Percentiles rank a stretch among this genome's conserved stretches.
phyloP scores from a whole-genome alignment of 495 filamentous ascomycete genomes.

The Lasiosphaeriaceae sp. region DNA sequence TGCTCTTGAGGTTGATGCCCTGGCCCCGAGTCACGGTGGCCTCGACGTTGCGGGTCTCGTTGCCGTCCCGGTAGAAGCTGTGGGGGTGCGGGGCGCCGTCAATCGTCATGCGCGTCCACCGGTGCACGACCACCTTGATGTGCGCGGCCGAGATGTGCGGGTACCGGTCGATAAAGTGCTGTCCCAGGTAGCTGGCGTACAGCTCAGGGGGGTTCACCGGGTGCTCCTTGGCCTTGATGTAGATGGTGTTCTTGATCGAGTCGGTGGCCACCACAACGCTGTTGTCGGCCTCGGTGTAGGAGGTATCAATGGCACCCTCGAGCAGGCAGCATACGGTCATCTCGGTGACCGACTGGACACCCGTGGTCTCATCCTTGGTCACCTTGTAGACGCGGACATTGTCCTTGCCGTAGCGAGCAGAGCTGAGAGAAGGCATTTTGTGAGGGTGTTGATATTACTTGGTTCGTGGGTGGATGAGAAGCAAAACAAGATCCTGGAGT shows the following conservation, averaged over 20 bases:
- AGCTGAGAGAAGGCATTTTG: conserved; percentile 58
- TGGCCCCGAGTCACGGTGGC: conserved; percentile 47
- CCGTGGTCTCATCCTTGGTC: conserved; percentile 68
- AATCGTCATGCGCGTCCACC: conserved; percentile 86
- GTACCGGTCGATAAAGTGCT: conserved; percentile 87
- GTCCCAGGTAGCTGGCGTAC: conserved; percentile 76
- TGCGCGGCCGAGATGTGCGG: conserved; percentile 79
- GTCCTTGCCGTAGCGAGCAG: conserved; percentile 91
- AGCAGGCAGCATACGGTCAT: conserved; percentile 91
- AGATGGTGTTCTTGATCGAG: conserved; percentile 96
- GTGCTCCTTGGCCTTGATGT: conserved; percentile 89
- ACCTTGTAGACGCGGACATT: conserved; percentile 98
- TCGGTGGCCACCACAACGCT: conserved; percentile 93
- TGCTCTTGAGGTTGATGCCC: conserved; percentile 69
- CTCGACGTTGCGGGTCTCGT: conserved; percentile 78
- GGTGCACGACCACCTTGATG: conserved; percentile 75
- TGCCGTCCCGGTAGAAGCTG: conserved; percentile 86
- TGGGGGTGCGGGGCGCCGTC: conserved; percentile 94
- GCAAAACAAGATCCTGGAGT: background rate
- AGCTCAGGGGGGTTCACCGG: conserved; percentile 91
- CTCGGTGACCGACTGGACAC: conserved; percentile 80
- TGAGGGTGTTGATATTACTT: background rate
- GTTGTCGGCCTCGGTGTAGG: conserved; percentile 94
- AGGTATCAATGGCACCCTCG: conserved; percentile 84
- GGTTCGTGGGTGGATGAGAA: background rate